A percentile compares a stretch with the other conserved stretches of the same genome.
Evolutionary conservation across 768 basidiomycete genomes (phyloP).

Genomic region (Suillus hirtellus): DNA sequence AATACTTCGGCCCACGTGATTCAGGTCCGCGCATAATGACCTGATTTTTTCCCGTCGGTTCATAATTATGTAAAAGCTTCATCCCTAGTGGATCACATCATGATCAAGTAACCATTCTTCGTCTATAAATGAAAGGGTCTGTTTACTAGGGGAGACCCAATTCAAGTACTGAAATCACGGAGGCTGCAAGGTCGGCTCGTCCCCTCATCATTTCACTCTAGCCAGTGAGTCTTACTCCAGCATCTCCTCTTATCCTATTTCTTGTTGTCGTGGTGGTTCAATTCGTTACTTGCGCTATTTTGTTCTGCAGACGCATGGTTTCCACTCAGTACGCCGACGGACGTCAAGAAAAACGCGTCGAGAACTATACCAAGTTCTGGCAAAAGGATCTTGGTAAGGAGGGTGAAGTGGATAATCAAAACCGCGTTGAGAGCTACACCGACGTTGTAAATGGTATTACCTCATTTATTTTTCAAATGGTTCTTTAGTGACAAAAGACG

Average conservation of each 20-base stretch:
- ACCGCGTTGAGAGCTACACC: constrained; percentile 79
- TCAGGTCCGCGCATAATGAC: not conserved
- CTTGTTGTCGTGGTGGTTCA: no score
- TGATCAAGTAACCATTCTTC: not conserved
- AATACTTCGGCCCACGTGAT: not conserved
- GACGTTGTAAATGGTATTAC: constrained; percentile 87
- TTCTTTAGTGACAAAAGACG: not conserved
- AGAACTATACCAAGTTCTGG: constrained; percentile 92
- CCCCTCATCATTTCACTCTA: not conserved
- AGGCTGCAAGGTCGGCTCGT: not conserved
- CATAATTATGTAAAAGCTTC: not conserved
- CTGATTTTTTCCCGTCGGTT: constrained; percentile 4
- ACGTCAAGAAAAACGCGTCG: constrained; percentile 66
- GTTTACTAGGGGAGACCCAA: not conserved
- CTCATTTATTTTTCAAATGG: not conserved
- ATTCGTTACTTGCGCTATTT: not conserved
- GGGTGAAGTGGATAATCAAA: constrained; percentile 59
- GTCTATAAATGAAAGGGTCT: not conserved
- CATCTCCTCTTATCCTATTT: not conserved
- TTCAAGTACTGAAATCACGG: not conserved
- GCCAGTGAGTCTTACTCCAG: not conserved
- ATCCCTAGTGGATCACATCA: not conserved
- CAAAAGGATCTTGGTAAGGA: constrained; percentile 78
- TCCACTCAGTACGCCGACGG: constrained; percentile 48
- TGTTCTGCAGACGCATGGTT: constrained; percentile 3